These are phyloP conservation scores for Cercospora zeina DNA, from an alignment of 2,329 filamentous ascomycete genomes.

Conservation along the genomic window DNA sequence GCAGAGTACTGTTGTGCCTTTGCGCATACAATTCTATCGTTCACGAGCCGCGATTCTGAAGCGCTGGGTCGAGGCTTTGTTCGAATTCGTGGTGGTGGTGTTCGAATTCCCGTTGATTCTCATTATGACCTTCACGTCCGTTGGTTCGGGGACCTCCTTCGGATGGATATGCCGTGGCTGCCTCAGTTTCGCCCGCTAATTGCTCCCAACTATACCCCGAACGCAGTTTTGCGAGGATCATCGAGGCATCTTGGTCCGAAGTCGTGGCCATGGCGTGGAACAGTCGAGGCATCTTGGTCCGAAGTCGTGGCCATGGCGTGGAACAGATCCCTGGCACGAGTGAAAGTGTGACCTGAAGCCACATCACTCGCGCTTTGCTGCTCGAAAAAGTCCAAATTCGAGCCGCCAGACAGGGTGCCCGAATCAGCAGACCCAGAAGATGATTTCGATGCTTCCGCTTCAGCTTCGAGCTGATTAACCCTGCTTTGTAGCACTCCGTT, in stretches of 20 bases:
- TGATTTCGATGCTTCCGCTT: neutral
- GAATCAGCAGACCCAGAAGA: neutral
- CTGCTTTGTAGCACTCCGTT: conserved; percentile 10
- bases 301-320: conserved; percentile 3
- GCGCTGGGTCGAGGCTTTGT: too few species aligned
- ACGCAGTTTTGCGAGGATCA: conserved; percentile 11
- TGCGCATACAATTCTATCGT: too few species aligned
- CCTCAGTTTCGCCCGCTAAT: conserved; percentile 1
- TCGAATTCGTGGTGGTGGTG: too few species aligned
- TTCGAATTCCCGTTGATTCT: too few species aligned
- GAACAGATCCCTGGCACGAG: neutral
- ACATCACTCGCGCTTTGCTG: neutral
- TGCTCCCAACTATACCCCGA: conserved; percentile 12
- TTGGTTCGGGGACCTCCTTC: neutral
- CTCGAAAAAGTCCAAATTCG: neutral
- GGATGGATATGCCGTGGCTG: neutral
- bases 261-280: conserved; percentile 4
- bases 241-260: conserved; percentile 11
- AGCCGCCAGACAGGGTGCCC: neutral
- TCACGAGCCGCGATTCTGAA: too few species aligned
- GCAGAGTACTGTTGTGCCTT: too few species aligned
- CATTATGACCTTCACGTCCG: neutral
- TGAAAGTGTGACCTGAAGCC: neutral
- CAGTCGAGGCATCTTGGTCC: conserved; percentile 9
- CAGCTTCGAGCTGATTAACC: neutral